Percentiles rank a stretch among this genome's conserved stretches.
Conservation (phyloP, 306 rosid genomes). For the Crotalaria pallida region DNA sequence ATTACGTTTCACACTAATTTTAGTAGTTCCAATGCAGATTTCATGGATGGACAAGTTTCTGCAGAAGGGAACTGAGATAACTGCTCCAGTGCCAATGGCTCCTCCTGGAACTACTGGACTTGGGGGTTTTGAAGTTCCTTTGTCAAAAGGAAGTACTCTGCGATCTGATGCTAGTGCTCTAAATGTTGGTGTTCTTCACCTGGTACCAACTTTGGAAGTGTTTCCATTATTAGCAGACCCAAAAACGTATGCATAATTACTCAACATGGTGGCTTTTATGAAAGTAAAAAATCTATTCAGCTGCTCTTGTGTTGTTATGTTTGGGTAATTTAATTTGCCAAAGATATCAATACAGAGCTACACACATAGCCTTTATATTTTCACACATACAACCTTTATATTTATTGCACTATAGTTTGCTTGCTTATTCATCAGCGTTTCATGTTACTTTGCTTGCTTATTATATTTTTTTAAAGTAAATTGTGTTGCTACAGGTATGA, state of each 20-base stretch:
- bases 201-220: slow-evolving; percentile 76
- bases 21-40: slow-evolving; percentile 44
- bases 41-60: slow-evolving; percentile 95
- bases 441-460: not conserved
- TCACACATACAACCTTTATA: not conserved
- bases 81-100: slow-evolving; percentile 84
- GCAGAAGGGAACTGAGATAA: slow-evolving; percentile 71
- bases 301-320: not conserved
- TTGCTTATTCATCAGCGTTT: not conserved
- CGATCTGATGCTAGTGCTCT: slow-evolving; percentile 84
- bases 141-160: slow-evolving; percentile 62
- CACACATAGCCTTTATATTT: too few relatives aligned
- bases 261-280: not conserved
- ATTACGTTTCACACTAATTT: not conserved
- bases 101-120: slow-evolving; percentile 85
- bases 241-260: slow-evolving; percentile 48
- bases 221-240: slow-evolving; percentile 74
- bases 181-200: slow-evolving; percentile 81
- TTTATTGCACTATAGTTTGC: not conserved
- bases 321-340: not conserved
- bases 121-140: slow-evolving; percentile 89
- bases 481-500: slow-evolving; percentile 54
- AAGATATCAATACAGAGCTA: not conserved
- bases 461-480: not conserved
- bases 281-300: not conserved